phyloP scores from a whole-genome alignment of 352 stramenopile genomes.

The Globisporangium paddicum region DNA sequence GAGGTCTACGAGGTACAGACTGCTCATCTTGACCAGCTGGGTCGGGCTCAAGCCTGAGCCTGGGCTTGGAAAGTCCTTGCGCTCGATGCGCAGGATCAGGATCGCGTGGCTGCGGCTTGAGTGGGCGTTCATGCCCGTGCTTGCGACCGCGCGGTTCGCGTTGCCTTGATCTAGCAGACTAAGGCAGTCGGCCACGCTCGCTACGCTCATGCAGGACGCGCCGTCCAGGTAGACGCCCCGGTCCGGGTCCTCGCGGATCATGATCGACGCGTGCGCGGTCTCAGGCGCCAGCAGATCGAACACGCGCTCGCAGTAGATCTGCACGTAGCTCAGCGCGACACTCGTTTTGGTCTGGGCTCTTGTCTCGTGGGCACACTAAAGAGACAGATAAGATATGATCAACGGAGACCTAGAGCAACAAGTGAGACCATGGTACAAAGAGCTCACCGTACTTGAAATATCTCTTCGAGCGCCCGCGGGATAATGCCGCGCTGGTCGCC shows the following conservation, averaged over 20 bases:
- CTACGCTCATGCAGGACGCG: slow-evolving; percentile 31
- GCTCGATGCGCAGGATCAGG: slow-evolving; percentile 80
- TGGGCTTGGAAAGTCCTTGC: slow-evolving; percentile 34
- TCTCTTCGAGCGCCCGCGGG: slow-evolving; percentile 51
- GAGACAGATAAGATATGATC: neutral
- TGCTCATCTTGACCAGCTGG: slow-evolving; percentile 51
- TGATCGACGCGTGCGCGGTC: slow-evolving; percentile 33
- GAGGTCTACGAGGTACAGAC: slow-evolving; percentile 64
- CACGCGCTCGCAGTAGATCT: slow-evolving; percentile 83
- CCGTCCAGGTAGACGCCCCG: slow-evolving; percentile 65
- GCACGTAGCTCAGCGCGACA: slow-evolving; percentile 62
- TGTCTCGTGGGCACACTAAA: slow-evolving; percentile 21
- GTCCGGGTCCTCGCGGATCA: slow-evolving; percentile 59
- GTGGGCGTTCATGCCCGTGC: slow-evolving; percentile 85
- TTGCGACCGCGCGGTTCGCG: slow-evolving; percentile 68
- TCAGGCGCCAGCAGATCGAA: slow-evolving; percentile 58
- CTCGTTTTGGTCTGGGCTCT: slow-evolving; percentile 31
- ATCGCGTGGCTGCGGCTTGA: slow-evolving; percentile 85
- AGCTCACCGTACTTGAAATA: slow-evolving; percentile 37
- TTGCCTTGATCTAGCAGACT: slow-evolving; percentile 42
- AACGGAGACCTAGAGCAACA: neutral
- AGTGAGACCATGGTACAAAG: neutral
- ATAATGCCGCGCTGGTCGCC: slow-evolving; percentile 47
- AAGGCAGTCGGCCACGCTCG: slow-evolving; percentile 44
- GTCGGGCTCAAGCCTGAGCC: neutral